A percentile compares a stretch with the other conserved stretches of the same genome.
phyloP scores from a whole-genome alignment of 441 rosid species.

The Raphanus hybrid region DNA sequence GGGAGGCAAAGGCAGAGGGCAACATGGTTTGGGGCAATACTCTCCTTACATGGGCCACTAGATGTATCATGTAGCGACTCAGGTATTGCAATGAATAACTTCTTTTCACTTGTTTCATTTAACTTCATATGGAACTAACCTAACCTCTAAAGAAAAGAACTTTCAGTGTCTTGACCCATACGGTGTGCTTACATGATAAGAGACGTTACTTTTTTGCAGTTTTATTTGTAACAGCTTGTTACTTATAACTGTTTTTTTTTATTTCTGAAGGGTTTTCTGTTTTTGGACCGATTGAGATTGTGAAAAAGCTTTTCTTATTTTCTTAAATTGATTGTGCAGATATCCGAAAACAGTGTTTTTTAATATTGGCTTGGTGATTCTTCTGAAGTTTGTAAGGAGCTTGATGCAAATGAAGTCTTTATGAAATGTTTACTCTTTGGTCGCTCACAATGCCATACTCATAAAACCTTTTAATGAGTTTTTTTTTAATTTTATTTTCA shows the following conservation, averaged over 20 bases:
- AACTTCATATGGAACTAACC: constrained; percentile 14
- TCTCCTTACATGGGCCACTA: constrained; percentile 56
- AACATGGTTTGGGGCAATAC: constrained; percentile 50
- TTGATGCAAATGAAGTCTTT: constrained; percentile 72
- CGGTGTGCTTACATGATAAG: not conserved
- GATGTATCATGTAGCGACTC: constrained; percentile 27
- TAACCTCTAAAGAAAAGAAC: not conserved
- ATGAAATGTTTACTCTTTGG: constrained; percentile 59
- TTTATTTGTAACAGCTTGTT: constrained; percentile 1
- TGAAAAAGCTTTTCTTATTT: constrained; percentile 45
- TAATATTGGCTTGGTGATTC: constrained; percentile 72
- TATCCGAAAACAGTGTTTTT: constrained; percentile 62
- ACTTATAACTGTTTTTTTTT: not conserved
- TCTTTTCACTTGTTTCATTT: not conserved
- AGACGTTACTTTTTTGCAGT: constrained; percentile 8
- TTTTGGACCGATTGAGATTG: constrained; percentile 24
- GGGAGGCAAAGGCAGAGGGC: constrained; percentile 52
- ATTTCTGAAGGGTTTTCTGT: constrained; percentile 11
- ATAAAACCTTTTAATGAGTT: constrained; percentile 47
- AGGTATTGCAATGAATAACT: constrained; percentile 33
- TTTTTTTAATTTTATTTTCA: not conserved
- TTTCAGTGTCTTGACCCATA: constrained; percentile 15
- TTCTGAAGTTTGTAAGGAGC: constrained; percentile 79
- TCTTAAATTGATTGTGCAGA: constrained; percentile 73
- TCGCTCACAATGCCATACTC: constrained; percentile 53